Conservation (phyloP, 164 flowering plant species). For the Liquidambar formosana region DNA sequence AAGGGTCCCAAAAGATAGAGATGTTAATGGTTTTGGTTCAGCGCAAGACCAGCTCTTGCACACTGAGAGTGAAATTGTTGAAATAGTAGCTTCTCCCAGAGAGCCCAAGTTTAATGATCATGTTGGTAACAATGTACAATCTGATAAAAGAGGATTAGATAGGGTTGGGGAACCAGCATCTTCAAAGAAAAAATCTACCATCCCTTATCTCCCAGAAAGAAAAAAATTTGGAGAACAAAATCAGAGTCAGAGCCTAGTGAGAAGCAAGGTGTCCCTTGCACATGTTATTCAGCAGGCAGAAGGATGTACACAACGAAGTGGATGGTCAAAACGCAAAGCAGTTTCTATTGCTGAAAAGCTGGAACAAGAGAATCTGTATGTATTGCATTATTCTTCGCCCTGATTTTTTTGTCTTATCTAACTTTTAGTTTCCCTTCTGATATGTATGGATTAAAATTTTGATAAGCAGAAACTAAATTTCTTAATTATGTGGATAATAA, state of each 20-base stretch:
- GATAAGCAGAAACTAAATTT: not conserved
- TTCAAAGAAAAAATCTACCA: constrained; percentile 29
- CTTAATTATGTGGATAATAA: too few relatives aligned
- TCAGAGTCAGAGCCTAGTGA: constrained; percentile 69
- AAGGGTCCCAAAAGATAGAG: constrained; percentile 25
- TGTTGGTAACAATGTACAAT: constrained; percentile 15
- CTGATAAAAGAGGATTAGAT: constrained; percentile 30
- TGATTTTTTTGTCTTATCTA: not conserved
- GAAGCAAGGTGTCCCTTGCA: constrained; percentile 88
- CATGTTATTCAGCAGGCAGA: constrained; percentile 93
- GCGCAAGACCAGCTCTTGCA: constrained; percentile 24
- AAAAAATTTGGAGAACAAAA: constrained; percentile 46
- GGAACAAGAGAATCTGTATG: constrained; percentile 92
- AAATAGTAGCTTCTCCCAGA: constrained; percentile 52
- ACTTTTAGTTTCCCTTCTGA: not conserved
- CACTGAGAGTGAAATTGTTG: constrained; percentile 70
- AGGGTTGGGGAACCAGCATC: constrained; percentile 33
- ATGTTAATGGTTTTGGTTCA: constrained; percentile 22
- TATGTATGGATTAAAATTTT: not conserved
- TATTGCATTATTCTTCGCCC: constrained; percentile 11
- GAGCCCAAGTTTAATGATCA: constrained; percentile 27
- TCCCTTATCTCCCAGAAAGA: constrained; percentile 33
- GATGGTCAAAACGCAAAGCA: constrained; percentile 83
- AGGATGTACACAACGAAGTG: constrained; percentile 58
- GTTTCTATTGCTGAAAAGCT: constrained; percentile 95